A percentile compares a stretch with the other conserved stretches of the same genome.
phyloP scores from a whole-genome alignment of 116 monocot genomes.

The Posidonia oceanica region DNA sequence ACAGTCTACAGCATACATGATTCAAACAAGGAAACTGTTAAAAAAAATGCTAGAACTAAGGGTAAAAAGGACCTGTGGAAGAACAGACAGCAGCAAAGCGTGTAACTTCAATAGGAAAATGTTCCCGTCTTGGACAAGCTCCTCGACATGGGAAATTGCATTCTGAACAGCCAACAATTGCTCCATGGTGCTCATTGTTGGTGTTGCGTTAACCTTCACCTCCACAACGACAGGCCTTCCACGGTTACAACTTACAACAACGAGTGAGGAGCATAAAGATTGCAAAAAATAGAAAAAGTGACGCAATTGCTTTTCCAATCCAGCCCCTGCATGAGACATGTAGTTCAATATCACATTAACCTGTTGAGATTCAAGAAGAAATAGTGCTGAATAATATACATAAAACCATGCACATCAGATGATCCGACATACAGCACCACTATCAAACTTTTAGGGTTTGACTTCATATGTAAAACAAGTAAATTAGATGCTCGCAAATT shows the following conservation, averaged over 20 bases:
- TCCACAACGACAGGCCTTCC: conserved; percentile 48
- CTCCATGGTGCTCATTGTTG: conserved; percentile 88
- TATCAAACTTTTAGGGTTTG: no score
- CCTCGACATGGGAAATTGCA: conserved; percentile 72
- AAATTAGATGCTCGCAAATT: no score
- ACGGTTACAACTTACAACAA: conserved; percentile 43
- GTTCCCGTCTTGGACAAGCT: conserved; percentile 80
- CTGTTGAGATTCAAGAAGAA: not conserved
- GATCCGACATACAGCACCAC: no score
- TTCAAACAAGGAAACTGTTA: not conserved
- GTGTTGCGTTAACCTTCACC: conserved; percentile 63
- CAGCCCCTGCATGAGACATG: conserved; percentile 50
- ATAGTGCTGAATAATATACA: not conserved
- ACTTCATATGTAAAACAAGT: no score
- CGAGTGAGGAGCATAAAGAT: conserved; percentile 65
- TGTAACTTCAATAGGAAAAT: conserved; percentile 76
- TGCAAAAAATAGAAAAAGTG: conserved; percentile 53
- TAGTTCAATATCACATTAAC: not conserved
- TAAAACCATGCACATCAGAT: no score
- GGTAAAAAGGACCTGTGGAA: conserved; percentile 54
- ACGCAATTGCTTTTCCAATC: conserved; percentile 37
- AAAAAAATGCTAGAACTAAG: not conserved
- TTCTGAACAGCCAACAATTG: conserved; percentile 92
- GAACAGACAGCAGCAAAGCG: conserved; percentile 59
- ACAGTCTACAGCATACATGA: not conserved